Conservation (phyloP, 2,329 filamentous ascomycete genomes). For the Colletotrichum spinosum region DNA sequence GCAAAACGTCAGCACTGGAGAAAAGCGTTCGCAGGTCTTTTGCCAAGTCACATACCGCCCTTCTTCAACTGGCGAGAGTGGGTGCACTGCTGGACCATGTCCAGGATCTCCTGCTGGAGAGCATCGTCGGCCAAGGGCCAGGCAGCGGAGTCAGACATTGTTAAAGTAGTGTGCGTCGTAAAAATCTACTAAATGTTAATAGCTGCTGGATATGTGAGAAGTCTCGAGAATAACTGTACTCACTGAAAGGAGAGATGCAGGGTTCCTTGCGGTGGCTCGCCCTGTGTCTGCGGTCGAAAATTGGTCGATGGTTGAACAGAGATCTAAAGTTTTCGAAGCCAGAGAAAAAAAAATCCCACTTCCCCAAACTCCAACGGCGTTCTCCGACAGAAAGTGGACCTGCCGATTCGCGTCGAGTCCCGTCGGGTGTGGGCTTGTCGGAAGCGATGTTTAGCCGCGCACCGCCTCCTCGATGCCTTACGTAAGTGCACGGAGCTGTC, state of each 20-base stretch:
- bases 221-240: not conserved
- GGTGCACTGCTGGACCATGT: slow-evolving; percentile 79
- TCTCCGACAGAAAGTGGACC: slow-evolving; percentile 23
- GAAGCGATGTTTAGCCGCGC: slow-evolving; percentile 17
- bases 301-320: slow-evolving; percentile 20
- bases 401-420: not conserved
- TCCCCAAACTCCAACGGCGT: slow-evolving; percentile 27
- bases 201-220: not conserved
- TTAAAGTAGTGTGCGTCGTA: slow-evolving; percentile 15
- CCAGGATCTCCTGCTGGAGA: slow-evolving; percentile 84
- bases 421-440: not conserved
- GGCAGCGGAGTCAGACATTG: slow-evolving; percentile 50
- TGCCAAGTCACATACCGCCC: slow-evolving; percentile 71
- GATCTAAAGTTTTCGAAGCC: slow-evolving; percentile 24
- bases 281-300: slow-evolving; percentile 49
- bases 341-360: slow-evolving; percentile 37
- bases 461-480: slow-evolving; percentile 25
- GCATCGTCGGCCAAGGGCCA: slow-evolving; percentile 80
- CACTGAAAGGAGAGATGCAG: slow-evolving; percentile 48
- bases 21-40: not conserved
- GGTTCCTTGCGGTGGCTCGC: slow-evolving; percentile 73
- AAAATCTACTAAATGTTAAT: not conserved
- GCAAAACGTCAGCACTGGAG: slow-evolving; percentile 55
- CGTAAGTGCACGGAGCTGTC: slow-evolving; percentile 40
- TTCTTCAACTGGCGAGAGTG: slow-evolving; percentile 86